Evolutionary conservation across 495 filamentous ascomycete genomes (phyloP).

Genomic region (Umbilicaria muhlenbergii): DNA sequence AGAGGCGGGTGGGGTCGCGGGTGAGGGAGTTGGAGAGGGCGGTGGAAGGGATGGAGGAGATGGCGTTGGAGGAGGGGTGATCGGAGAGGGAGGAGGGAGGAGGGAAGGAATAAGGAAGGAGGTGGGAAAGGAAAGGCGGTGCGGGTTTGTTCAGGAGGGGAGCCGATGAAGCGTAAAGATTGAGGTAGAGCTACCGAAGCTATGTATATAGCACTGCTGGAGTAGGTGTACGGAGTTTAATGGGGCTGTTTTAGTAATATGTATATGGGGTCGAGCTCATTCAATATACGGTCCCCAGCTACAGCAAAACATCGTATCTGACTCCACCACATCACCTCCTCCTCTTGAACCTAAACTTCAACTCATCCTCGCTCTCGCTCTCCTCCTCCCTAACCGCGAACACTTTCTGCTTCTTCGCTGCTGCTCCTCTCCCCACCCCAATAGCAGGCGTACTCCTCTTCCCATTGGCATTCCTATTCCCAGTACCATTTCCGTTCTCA

Average conservation of each 20-base stretch:
- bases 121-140: background rate
- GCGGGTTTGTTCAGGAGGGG: background rate
- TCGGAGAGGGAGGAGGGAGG: background rate
- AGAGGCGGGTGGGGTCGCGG: conserved; percentile 29
- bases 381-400: conserved; percentile 15
- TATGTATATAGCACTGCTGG: background rate
- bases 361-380: conserved; percentile 36
- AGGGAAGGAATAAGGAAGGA: background rate
- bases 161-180: background rate
- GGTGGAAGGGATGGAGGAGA: conserved; percentile 31
- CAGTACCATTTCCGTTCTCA: conserved; percentile 10
- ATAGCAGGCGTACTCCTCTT: conserved; percentile 9
- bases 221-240: background rate
- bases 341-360: conserved; percentile 31
- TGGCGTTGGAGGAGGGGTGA: conserved; percentile 18
- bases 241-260: background rate
- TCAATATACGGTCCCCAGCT: background rate
- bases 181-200: background rate
- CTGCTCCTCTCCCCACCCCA: conserved; percentile 16
- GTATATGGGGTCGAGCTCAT: background rate
- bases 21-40: conserved; percentile 38
- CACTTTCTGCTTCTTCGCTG: conserved; percentile 28
- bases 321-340: conserved; percentile 11
- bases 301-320: background rate
- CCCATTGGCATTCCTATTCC: conserved; percentile 21